phyloP scores from a whole-genome alignment of 306 rosid species.

The Prunus dulcis region DNA sequence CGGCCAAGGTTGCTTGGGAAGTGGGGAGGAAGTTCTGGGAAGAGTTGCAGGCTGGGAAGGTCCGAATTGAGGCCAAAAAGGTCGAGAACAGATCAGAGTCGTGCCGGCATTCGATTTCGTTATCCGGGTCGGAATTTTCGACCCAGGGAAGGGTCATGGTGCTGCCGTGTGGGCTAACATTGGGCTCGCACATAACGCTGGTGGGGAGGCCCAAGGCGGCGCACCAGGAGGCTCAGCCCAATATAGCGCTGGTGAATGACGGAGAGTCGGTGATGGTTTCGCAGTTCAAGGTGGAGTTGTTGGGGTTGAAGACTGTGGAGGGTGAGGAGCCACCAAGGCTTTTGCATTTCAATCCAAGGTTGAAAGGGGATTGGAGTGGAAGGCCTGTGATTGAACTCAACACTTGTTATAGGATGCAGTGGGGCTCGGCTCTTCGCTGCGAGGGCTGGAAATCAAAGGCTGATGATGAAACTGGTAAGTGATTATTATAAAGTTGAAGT shows the following conservation, averaged over 20 bases:
- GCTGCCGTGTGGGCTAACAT: slow-evolving; percentile 86
- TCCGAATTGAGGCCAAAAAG: background rate
- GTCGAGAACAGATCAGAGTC: slow-evolving; percentile 33
- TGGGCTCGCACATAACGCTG: slow-evolving; percentile 77
- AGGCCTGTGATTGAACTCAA: slow-evolving; percentile 84
- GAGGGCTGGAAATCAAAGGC: slow-evolving; percentile 93
- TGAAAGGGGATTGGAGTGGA: slow-evolving; percentile 92
- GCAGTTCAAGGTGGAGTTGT: slow-evolving; percentile 77
- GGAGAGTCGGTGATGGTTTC: slow-evolving; percentile 48
- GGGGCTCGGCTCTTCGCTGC: slow-evolving; percentile 81
- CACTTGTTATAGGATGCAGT: slow-evolving; percentile 94
- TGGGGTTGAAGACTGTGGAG: slow-evolving; percentile 78
- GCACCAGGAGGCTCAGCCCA: slow-evolving; percentile 34
- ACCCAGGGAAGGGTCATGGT: slow-evolving; percentile 45
- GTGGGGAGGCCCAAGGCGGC: slow-evolving; percentile 65
- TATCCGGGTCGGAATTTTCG: slow-evolving; percentile 52
- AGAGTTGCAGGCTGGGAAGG: slow-evolving; percentile 46
- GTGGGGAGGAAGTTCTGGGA: slow-evolving; percentile 59
- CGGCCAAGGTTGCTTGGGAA: slow-evolving; percentile 55
- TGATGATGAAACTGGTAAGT: slow-evolving; percentile 86
- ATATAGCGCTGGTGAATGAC: slow-evolving; percentile 33
- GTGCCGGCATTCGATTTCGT: slow-evolving; percentile 58
- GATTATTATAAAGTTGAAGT: background rate
- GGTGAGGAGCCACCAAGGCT: slow-evolving; percentile 92
- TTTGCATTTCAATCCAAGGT: slow-evolving; percentile 86